Evolutionary conservation across 2,329 filamentous ascomycete genomes (phyloP), one percentile per base, ranked within the genome.

Genomic region (Aureobasidium sp.): DNA sequence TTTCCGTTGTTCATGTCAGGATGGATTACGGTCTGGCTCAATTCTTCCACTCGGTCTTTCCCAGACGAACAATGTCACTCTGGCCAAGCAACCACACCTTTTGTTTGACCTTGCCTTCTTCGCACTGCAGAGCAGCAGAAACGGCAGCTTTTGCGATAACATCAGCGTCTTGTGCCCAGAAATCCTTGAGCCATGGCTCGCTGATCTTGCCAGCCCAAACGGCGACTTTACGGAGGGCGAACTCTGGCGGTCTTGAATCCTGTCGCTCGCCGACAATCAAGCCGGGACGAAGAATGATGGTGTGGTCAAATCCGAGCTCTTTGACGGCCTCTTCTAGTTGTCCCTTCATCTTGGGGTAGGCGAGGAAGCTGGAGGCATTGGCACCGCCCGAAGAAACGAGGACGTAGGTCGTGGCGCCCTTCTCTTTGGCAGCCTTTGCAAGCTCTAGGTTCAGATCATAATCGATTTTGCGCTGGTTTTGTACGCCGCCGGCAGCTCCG

Each of bases 381-480:
- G 72, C 74, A 47, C 68, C 72, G 1, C 62, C 71, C 19, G 78
- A 76, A 0, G 85, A 90, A 53, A 95, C 77, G 58, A 94, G 83
- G 19, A 96, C 83, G 64, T 86, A 94, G 2, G 84, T 85, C 59
- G 81, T 81, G 10, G 81, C 79, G 30, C 88, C 88, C 1, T 83
- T 80, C 3, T 77, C 78, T 64, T 85, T 88, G 38, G 90, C 88
- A 0, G 85, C 83, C 56, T 79, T 78, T 3, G 88, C 90, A 21
- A 95, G 76, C 59, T 85, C 83, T 44, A 94, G 69, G 69, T 95
- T 95, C 39, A 95, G 75, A 64, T 93, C 89, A 65, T 90, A 81
- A 71, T 96, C 91, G 59, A 96, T 87, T 65, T 87, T 86, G 72
- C 88, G 86, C 71, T 96, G 91, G 57, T 84, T 82, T 24, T 82